Percentiles rank a stretch among this genome's conserved stretches.
Conservation (phyloP, 257 asterid species). For the Schizonepeta tenuifolia region DNA sequence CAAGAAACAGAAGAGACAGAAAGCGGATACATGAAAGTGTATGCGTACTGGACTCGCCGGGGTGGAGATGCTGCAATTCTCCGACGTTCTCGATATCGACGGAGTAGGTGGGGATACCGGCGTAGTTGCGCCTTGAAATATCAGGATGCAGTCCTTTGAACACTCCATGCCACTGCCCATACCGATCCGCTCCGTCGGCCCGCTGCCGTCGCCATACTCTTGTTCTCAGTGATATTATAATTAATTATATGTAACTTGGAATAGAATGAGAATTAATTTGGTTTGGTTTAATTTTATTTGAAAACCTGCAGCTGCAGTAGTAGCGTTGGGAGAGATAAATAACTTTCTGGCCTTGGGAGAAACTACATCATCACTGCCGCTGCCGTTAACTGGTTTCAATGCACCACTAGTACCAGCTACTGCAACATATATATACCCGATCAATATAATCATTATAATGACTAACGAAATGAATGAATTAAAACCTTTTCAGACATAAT, state of each 20-base stretch:
- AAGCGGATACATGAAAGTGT: constrained; percentile 54
- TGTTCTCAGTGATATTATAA: too few relatives aligned
- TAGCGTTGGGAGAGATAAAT: constrained; percentile 16
- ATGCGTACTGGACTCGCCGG: constrained; percentile 63
- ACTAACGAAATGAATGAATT: too few relatives aligned
- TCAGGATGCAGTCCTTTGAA: constrained; percentile 45
- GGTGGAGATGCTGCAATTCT: constrained; percentile 52
- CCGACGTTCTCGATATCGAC: constrained; percentile 54
- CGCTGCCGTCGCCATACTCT: too few relatives aligned
- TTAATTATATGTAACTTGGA: not conserved
- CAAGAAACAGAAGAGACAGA: constrained; percentile 55
- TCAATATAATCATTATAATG: too few relatives aligned
- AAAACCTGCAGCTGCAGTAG: not conserved
- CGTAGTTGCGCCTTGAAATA: constrained; percentile 49
- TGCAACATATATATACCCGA: constrained; percentile 36
- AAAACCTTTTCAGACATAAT: too few relatives aligned
- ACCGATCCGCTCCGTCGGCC: too few relatives aligned
- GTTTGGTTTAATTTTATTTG: too few relatives aligned
- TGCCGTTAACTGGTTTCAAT: constrained; percentile 41
- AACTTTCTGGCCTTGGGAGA: constrained; percentile 48
- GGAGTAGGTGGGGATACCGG: constrained; percentile 82
- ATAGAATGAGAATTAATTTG: not conserved
- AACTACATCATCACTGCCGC: constrained; percentile 31
- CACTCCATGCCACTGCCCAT: constrained; percentile 22
- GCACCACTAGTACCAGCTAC: constrained; percentile 45